Evolutionary conservation across 768 basidiomycete genomes (phyloP).

Genomic region (Fomitopsis serialis): DNA sequence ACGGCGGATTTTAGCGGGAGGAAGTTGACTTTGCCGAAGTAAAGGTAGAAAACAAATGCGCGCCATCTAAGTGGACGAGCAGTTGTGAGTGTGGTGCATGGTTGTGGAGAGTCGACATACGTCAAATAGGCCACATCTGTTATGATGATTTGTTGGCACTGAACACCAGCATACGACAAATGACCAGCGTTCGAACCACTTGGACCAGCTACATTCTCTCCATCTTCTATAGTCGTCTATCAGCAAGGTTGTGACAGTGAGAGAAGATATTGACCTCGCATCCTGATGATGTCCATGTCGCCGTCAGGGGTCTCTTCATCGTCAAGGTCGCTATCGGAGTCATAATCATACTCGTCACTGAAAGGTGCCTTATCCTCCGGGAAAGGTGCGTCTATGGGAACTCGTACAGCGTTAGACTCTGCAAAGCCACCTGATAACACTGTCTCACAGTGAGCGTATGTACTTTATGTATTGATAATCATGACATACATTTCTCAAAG

Average conservation of each 20-base stretch:
- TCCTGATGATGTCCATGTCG: not conserved
- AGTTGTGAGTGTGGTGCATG: not conserved
- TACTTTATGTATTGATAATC: too few species aligned
- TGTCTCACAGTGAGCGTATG: not conserved
- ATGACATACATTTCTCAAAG: constrained; percentile 10
- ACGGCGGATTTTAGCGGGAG: constrained; percentile 23
- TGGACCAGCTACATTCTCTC: not conserved
- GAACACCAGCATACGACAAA: not conserved
- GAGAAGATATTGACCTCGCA: not conserved
- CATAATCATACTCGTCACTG: constrained; percentile 16
- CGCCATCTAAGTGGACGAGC: constrained; percentile 27
- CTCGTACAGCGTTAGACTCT: constrained; percentile 3
- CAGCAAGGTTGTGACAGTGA: not conserved
- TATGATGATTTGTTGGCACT: constrained; percentile 8
- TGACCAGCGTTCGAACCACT: not conserved
- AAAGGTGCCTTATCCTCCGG: constrained; percentile 2
- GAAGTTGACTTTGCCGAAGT: constrained; percentile 30
- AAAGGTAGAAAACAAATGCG: constrained; percentile 34
- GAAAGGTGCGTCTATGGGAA: not conserved
- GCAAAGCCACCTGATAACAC: constrained; percentile 15
- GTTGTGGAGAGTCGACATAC: constrained; percentile 4
- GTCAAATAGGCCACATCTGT: constrained; percentile 14
- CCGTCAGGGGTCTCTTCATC: constrained; percentile 7
- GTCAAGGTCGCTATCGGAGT: constrained; percentile 19
- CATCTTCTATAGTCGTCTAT: not conserved